Evolutionary conservation across 2,329 filamentous ascomycete species (phyloP).

Genomic region (Alternaria brassicae): DNA sequence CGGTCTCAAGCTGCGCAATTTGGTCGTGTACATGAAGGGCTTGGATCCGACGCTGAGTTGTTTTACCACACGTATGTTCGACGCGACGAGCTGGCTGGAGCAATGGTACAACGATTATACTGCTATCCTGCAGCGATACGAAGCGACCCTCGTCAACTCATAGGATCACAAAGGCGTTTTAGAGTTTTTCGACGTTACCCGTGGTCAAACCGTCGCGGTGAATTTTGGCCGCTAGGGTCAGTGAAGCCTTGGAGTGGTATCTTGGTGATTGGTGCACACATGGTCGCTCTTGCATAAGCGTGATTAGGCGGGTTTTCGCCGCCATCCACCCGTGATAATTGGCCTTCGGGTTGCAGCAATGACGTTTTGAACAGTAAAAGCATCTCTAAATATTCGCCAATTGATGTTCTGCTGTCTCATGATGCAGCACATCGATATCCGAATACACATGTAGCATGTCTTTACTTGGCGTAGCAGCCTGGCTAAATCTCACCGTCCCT

Average conservation of each 20-base stretch:
- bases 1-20: constrained; percentile 24
- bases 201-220: constrained; percentile 18
- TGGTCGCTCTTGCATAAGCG: not conserved
- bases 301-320: not conserved
- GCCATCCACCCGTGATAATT: not conserved
- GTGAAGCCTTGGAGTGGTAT: not conserved
- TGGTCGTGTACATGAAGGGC: constrained; percentile 22
- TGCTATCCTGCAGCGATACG: constrained; percentile 32
- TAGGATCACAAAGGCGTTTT: not conserved
- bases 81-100: constrained; percentile 38
- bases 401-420: not conserved
- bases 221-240: constrained; percentile 25
- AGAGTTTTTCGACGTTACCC: not conserved
- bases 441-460: not conserved
- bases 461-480: not conserved
- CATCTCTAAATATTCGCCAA: not conserved
- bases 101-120: constrained; percentile 36
- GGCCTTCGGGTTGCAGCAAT: not conserved
- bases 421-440: not conserved
- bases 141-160: constrained; percentile 19
- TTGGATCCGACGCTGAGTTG: constrained; percentile 37
- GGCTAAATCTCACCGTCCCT: not conserved
- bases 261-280: constrained; percentile 12
- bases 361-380: not conserved
- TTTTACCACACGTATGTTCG: constrained; percentile 36